Base-by-base conservation (phyloP, 164 flowering plant species). In the Macadamia integrifolia region DNA sequence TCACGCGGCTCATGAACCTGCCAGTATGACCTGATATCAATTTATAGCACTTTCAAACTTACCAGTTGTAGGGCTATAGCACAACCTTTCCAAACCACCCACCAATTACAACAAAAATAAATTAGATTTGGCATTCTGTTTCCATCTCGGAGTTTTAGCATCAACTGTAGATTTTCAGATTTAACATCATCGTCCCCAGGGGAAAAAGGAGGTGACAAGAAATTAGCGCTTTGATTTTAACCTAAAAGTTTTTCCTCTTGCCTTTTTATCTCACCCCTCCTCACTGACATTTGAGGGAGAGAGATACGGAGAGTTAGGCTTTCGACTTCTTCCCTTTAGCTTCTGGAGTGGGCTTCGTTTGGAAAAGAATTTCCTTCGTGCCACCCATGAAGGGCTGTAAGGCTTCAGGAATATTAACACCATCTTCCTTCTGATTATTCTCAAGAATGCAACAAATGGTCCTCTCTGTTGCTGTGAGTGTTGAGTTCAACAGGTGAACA, bases 401-500 rank as follows among this genome's bases (percentile, higher is more conserved):
- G 61, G 65, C 86, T 77, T 76, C 80, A 7, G 98, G 97, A 57
- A 93, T 64, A 64, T 87, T 89, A 1, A 93, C 88, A 2, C 98
- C 97, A 72, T 93, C 87, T 79, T 92, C 95, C 74, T 63, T 86
- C 78, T 94, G 98, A 74, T 87, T 76, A 76, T 92, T 92, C 79
- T 94, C 98, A 9, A 94, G 91, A 61, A 92, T 88, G 81, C 94
- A 88, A 76, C 98, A 92, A 23, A 92, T 75, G 60, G 97, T 94
- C 78, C 95, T 87, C 78, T 94, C 97, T 4, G 98, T 94, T 61
- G 98, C 97, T 14, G 97, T 89, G 32, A 94, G 89, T 15, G 97
- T 94, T 7, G 97, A 92, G 80, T 94, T 92, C 83, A 94, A 73
- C 77, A 90, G 52, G 73, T 93, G 98, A 40, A 82, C 91, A 61